Evolutionary conservation across 148 eudicot species (phyloP).

Genomic region (Persicaria tinctoria): DNA sequence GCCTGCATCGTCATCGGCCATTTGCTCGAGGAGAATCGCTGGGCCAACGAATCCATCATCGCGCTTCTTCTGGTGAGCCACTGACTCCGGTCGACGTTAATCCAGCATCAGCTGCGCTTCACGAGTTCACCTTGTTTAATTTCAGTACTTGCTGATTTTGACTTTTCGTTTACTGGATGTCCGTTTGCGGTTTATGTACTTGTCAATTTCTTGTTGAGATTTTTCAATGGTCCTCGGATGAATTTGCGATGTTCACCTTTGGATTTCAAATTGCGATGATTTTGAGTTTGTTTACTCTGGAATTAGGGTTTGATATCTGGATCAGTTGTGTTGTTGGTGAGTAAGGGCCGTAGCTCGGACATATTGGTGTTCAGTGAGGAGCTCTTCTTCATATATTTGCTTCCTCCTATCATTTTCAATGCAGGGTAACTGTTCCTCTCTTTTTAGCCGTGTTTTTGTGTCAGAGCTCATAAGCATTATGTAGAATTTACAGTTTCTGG

Average conservation of each 20-base stretch:
- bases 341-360: slow-evolving; percentile 59
- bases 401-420: slow-evolving; percentile 95
- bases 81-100: background rate
- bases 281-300: slow-evolving; percentile 50
- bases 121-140: too few relatives aligned
- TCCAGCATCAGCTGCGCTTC: background rate
- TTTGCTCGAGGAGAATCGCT: slow-evolving; percentile 50
- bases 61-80: slow-evolving; percentile 52
- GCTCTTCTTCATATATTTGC: slow-evolving; percentile 84
- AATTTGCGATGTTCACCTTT: background rate
- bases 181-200: too few relatives aligned
- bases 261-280: background rate
- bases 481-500: background rate
- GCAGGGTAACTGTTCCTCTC: slow-evolving; percentile 58
- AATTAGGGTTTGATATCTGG: slow-evolving; percentile 68
- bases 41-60: slow-evolving; percentile 66
- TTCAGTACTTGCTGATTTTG: too few relatives aligned
- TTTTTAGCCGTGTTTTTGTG: background rate
- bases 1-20: slow-evolving; percentile 56
- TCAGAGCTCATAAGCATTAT: background rate
- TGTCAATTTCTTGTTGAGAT: too few relatives aligned
- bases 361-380: slow-evolving; percentile 82
- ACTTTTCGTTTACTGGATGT: too few relatives aligned
- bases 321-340: slow-evolving; percentile 47
- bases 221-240: background rate